Conservation (phyloP, 345 rosid genomes). For the Eutrema yunnanense region DNA sequence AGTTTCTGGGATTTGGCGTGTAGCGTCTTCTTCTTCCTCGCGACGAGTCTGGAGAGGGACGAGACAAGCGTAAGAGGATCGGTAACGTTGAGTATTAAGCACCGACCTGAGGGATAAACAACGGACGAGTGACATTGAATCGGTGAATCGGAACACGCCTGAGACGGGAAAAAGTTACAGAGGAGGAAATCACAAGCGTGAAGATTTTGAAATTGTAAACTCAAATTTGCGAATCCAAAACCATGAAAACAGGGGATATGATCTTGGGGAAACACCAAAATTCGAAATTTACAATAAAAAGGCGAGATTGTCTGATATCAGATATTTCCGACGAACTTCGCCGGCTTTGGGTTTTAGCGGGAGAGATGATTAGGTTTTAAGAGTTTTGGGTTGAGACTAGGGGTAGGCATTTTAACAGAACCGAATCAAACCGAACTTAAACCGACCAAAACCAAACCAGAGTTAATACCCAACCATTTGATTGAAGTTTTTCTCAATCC, state of each 20-base stretch:
- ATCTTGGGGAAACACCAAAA: not conserved
- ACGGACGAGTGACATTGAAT: no score
- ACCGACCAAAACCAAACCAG: no score
- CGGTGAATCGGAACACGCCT: no score
- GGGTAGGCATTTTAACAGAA: no score
- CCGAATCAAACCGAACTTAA: no score
- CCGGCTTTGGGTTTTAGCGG: not conserved
- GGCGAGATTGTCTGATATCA: not conserved
- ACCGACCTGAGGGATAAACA: not conserved
- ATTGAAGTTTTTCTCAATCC: no score
- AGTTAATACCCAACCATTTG: no score
- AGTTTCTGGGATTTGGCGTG: not conserved
- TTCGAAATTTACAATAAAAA: not conserved
- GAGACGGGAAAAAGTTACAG: no score
- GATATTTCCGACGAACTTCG: not conserved
- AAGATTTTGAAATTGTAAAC: no score
- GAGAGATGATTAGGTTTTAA: not conserved
- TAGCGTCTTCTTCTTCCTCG: not conserved
- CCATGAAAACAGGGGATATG: not conserved
- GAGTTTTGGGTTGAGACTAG: no score
- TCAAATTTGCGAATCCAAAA: not conserved
- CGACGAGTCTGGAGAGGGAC: not conserved
- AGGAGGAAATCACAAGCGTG: no score
- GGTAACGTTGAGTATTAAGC: not conserved
- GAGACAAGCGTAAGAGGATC: not conserved